Conservation (phyloP, 2,329 filamentous ascomycete species). For the Phialophora expanda region DNA sequence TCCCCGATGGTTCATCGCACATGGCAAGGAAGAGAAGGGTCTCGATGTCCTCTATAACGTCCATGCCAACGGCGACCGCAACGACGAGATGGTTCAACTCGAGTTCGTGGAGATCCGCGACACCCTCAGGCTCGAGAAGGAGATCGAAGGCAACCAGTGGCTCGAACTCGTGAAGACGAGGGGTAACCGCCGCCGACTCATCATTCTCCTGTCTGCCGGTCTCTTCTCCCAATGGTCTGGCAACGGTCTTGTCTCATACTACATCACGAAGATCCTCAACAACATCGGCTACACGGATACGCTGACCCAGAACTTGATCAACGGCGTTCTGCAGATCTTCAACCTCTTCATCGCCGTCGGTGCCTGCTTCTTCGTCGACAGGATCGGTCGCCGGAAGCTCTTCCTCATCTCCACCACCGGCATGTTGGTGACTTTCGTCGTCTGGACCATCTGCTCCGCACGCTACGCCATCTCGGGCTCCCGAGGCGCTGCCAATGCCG, state of each 20-base stretch:
- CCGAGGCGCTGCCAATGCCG: constrained; percentile 45
- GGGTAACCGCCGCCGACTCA: constrained; percentile 55
- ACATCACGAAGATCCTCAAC: constrained; percentile 45
- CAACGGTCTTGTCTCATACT: constrained; percentile 53
- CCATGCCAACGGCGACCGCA: constrained; percentile 49
- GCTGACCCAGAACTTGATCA: constrained; percentile 50
- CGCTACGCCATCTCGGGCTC: constrained; percentile 44
- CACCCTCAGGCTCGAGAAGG: constrained; percentile 64
- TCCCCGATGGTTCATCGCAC: constrained; percentile 62
- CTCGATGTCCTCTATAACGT: constrained; percentile 44
- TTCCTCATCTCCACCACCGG: constrained; percentile 51
- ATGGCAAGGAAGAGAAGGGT: constrained; percentile 42
- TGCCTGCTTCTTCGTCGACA: constrained; percentile 51
- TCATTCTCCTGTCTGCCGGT: constrained; percentile 57
- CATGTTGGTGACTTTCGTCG: constrained; percentile 53
- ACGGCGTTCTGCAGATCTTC: constrained; percentile 49
- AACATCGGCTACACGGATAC: constrained; percentile 47
- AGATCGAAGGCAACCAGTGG: constrained; percentile 57
- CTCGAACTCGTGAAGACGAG: constrained; percentile 66
- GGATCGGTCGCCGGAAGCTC: constrained; percentile 50
- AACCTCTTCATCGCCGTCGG: constrained; percentile 47
- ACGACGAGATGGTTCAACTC: constrained; percentile 63
- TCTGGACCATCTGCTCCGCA: constrained; percentile 51
- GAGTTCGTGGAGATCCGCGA: constrained; percentile 71
- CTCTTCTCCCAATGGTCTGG: constrained; percentile 65